Evolutionary conservation across 108 stramenopile genomes (phyloP), one percentile per base, ranked within the genome.

Genomic region (Aurantiochytrium sp.): DNA sequence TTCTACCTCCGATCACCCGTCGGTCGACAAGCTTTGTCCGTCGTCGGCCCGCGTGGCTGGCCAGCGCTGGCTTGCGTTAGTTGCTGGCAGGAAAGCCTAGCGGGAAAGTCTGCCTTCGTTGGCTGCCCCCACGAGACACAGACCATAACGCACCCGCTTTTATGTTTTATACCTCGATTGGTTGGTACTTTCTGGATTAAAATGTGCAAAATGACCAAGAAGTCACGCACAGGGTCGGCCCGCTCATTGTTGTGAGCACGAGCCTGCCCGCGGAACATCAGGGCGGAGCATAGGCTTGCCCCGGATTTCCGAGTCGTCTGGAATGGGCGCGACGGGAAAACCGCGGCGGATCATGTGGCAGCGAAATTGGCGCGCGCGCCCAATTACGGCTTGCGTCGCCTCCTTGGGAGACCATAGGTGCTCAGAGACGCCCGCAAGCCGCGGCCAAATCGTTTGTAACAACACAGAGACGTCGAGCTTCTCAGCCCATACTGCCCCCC

Each of bases 401-500:
- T 35, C 35, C 35, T 35, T 35, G 35, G 35, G 5, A 4, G 87
- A 58, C 96, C 95, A 95, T 57, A 96, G 73, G 43, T 91, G 87
- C 90, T 95, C 95, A 4, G 95, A 94, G 19, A 93, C 91, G 5
- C 94, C 94, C 2, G 94, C 93, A 12, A 90, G 89, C 10, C 94
- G 87, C 5, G 96, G 96, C 94, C 94, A 96, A 18, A 95, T 90
- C 5, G 93, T 90, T 16, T 87, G 72, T 4, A 88, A 59, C 53
- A 95, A 89, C 88, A 94, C 93, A 28, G 90, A 90, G 12, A 89
- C 58, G 88, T 95, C 95, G n/a, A 93, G 94, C 49, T 91, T 93
- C 87, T 96, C 96, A 49, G 93, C 94, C 95, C 95, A 95, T 53
- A 58, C 57, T 60, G 43, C 58, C 25, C 94, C 95, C 60, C 95